These are phyloP conservation scores for Psilocybe subaeruginosa DNA, from an alignment of 768 basidiomycete genomes.

Conservation along the genomic window DNA sequence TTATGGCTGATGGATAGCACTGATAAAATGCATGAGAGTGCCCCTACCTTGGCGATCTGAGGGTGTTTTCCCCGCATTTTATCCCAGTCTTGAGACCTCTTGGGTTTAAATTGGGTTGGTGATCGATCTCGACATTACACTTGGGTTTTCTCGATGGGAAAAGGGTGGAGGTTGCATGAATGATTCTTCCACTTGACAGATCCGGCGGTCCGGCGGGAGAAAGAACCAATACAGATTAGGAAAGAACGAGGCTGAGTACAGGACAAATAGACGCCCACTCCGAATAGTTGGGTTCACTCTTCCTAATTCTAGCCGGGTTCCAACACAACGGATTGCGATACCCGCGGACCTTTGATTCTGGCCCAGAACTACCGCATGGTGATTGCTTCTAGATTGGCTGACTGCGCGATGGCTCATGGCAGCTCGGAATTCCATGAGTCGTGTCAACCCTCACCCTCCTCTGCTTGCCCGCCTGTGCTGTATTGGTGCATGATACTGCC, in stretches of 20 bases:
- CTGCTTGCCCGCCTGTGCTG: no score
- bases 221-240: not conserved
- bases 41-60: no score
- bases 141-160: not conserved
- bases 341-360: not conserved
- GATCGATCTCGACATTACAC: no score
- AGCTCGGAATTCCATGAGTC: not conserved
- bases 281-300: not conserved
- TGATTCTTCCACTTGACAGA: not conserved
- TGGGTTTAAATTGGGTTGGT: no score
- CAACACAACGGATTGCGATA: not conserved
- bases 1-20: no score
- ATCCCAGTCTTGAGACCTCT: no score
- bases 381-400: not conserved
- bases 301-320: not conserved
- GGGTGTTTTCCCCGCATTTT: no score
- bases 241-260: not conserved
- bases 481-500: no score
- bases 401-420: not conserved
- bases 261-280: not conserved
- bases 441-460: not conserved
- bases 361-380: not conserved
- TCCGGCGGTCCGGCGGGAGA: not conserved
- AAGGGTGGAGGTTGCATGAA: not conserved
- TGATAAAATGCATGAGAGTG: no score